Conservation (phyloP, 2,329 filamentous ascomycete species). For the Colletotrichum neosansevieriae region DNA sequence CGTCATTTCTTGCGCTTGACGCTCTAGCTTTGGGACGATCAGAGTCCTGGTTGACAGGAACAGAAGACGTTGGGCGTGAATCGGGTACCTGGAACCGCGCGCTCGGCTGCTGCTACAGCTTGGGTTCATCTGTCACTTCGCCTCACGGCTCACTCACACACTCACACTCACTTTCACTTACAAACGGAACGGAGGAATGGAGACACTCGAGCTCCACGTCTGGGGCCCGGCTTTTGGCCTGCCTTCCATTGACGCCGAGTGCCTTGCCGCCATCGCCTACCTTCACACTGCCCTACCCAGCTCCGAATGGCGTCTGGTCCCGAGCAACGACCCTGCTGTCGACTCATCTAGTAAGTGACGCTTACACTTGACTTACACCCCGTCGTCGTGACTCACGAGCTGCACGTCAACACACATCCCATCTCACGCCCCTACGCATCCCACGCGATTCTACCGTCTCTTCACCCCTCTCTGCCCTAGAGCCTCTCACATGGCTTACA, state of each 20-base stretch:
- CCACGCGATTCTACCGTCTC: not conserved
- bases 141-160: slow-evolving; percentile 18
- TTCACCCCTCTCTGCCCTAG: slow-evolving; percentile 7
- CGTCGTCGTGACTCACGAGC: slow-evolving; percentile 12
- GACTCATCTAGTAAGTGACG: slow-evolving; percentile 76
- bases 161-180: not conserved
- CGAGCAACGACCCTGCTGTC: slow-evolving; percentile 78
- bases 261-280: slow-evolving; percentile 85
- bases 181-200: slow-evolving; percentile 11
- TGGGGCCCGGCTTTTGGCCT: slow-evolving; percentile 92
- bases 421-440: slow-evolving; percentile 45
- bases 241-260: slow-evolving; percentile 92
- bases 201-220: slow-evolving; percentile 81
- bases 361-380: slow-evolving; percentile 30
- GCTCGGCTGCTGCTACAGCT: not conserved
- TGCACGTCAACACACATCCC: not conserved
- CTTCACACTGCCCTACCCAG: slow-evolving; percentile 72
- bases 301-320: slow-evolving; percentile 75
- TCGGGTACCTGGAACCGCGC: slow-evolving; percentile 13
- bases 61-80: slow-evolving; percentile 2
- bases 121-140: slow-evolving; percentile 2
- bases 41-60: slow-evolving; percentile 12
- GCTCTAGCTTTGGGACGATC: not conserved
- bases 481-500: slow-evolving; percentile 40
- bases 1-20: slow-evolving; percentile 19